Conservation (phyloP, 176 grass and related monocot genomes). For the Rhynchospora breviuscula region DNA sequence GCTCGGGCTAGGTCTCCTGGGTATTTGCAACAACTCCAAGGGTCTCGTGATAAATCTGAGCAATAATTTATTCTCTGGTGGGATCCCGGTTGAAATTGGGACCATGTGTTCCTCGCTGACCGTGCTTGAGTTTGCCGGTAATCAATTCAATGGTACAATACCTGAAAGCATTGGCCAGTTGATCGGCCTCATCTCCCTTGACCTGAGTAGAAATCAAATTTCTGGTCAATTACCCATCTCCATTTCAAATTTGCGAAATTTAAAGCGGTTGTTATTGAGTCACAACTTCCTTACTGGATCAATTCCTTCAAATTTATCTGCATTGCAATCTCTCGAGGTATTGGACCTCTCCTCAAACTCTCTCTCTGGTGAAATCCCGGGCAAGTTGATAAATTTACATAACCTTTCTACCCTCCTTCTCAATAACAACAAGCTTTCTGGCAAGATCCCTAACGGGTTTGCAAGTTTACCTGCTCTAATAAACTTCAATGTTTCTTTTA, state of each 20-base stretch:
- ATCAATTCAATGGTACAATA: conserved; percentile 64
- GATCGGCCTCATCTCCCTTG: conserved; percentile 56
- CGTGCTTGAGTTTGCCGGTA: conserved; percentile 59
- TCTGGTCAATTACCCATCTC: conserved; percentile 59
- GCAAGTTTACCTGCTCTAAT: conserved; percentile 45
- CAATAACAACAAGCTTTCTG: conserved; percentile 89
- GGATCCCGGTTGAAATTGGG: conserved; percentile 59
- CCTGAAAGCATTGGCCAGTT: conserved; percentile 67
- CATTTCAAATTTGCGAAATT: conserved; percentile 39
- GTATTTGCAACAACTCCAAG: conserved; percentile 62
- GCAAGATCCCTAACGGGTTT: conserved; percentile 64
- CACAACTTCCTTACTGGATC: conserved; percentile 67
- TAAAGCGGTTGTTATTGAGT: conserved; percentile 59
- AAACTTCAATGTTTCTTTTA: conserved; percentile 87
- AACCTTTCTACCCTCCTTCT: conserved; percentile 71
- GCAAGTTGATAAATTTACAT: conserved; percentile 45
- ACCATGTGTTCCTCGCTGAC: conserved; percentile 53
- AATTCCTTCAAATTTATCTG: conserved; percentile 54
- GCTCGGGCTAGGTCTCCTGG: conserved; percentile 36
- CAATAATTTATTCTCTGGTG: conserved; percentile 61
- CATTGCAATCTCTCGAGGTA: conserved; percentile 51
- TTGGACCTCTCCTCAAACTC: conserved; percentile 90
- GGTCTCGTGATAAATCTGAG: conserved; percentile 63
- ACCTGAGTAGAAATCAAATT: conserved; percentile 76
- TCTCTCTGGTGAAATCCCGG: conserved; percentile 64